phyloP scores from a whole-genome alignment of 225 moss, liverwort and hornwort species.

The Pleurozium schreberi region DNA sequence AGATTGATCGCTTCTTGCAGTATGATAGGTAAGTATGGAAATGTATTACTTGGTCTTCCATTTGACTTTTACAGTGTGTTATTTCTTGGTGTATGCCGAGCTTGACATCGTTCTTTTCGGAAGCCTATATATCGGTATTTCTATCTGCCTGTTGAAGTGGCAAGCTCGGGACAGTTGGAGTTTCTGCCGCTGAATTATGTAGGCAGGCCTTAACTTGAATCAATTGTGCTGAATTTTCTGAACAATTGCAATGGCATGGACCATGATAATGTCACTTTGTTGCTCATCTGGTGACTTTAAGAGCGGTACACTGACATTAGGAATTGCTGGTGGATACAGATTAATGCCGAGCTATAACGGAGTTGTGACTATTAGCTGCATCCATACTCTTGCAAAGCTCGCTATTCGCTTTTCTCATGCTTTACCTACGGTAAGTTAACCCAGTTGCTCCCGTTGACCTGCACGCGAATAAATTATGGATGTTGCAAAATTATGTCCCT shows the following conservation, averaged over 20 bases:
- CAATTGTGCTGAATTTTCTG: background rate
- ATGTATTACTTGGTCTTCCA: background rate
- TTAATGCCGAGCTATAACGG: slow-evolving; percentile 97
- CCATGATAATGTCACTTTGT: background rate
- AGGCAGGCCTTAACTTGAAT: background rate
- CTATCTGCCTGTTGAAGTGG: background rate
- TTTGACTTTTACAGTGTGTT: background rate
- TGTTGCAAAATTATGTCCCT: background rate
- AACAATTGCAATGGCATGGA: background rate
- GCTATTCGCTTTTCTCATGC: slow-evolving; percentile 64
- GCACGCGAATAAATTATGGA: background rate
- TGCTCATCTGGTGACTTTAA: background rate
- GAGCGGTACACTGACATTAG: background rate
- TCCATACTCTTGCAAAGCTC: slow-evolving; percentile 82
- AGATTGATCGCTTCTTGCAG: slow-evolving; percentile 94
- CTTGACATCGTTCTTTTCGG: background rate
- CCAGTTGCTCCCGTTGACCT: background rate
- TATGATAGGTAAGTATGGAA: slow-evolving; percentile 62
- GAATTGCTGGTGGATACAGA: slow-evolving; percentile 30
- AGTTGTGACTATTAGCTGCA: slow-evolving; percentile 86
- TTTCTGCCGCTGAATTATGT: background rate
- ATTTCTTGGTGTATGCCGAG: background rate
- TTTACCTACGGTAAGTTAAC: slow-evolving; percentile 42
- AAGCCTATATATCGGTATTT: background rate
- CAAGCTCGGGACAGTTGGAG: background rate